phyloP scores from a whole-genome alignment of 164 flowering plant species.

The Piper longum region DNA sequence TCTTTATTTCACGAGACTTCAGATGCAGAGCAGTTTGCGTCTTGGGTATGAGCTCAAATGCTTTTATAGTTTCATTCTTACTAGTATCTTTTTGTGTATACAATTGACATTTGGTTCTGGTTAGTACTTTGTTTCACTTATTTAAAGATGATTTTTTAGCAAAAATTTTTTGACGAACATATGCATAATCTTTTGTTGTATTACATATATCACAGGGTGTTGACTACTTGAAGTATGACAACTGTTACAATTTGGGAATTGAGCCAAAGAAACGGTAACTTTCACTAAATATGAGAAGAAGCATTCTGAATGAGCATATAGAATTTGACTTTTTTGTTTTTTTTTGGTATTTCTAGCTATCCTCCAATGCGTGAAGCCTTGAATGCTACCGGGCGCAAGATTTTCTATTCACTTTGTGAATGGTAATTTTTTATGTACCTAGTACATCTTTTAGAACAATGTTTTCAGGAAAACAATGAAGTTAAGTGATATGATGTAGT shows the following conservation, averaged over 20 bases:
- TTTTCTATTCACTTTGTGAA: conserved; percentile 94
- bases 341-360: conserved; percentile 33
- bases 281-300: background rate
- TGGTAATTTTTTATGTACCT: conserved; percentile 36
- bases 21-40: conserved; percentile 76
- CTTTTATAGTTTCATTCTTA: background rate
- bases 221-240: conserved; percentile 96
- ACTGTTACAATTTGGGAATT: conserved; percentile 85
- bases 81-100: background rate
- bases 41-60: conserved; percentile 54
- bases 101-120: background rate
- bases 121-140: background rate
- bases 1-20: conserved; percentile 61
- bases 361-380: conserved; percentile 97
- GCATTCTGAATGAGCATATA: background rate
- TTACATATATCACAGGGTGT: conserved; percentile 36
- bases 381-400: conserved; percentile 53
- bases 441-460: background rate
- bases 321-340: conserved; percentile 1
- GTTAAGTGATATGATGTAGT: too few relatives aligned
- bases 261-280: conserved; percentile 55
- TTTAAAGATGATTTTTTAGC: background rate
- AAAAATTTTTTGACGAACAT: background rate
- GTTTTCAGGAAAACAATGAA: too few relatives aligned
- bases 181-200: background rate